Evolutionary conservation across 2,329 filamentous ascomycete genomes (phyloP).

Genomic region (Basipetospora chlamydospora): DNA sequence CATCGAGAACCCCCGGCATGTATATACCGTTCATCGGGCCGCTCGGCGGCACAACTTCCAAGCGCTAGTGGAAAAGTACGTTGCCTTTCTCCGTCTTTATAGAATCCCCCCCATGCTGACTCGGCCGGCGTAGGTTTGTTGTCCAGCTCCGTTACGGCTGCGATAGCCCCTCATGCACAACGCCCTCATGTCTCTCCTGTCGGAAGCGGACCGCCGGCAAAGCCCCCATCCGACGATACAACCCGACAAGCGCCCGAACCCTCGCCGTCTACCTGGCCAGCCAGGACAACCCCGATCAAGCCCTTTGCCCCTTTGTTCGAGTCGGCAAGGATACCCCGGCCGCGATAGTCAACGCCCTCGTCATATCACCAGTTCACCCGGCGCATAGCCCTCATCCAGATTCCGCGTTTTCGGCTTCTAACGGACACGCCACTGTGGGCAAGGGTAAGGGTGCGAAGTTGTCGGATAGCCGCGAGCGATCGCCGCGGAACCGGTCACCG

Average conservation of each 20-base stretch:
- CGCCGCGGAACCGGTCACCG: too few relatives aligned
- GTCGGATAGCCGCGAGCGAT: too few relatives aligned
- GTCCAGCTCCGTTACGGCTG: constrained; percentile 74
- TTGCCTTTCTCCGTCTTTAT: neutral
- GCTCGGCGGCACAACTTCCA: constrained; percentile 51
- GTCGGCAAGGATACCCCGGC: constrained; percentile 18
- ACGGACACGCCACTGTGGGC: too few relatives aligned
- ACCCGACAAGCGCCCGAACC: constrained; percentile 65
- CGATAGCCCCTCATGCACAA: constrained; percentile 51
- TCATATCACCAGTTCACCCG: constrained; percentile 2
- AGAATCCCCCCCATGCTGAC: neutral
- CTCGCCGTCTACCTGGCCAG: constrained; percentile 69
- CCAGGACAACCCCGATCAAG: constrained; percentile 59
- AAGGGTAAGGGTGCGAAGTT: too few relatives aligned
- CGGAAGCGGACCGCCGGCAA: constrained; percentile 52
- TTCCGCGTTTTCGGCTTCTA: neutral
- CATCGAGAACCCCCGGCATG: constrained; percentile 44
- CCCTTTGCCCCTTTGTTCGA: constrained; percentile 45
- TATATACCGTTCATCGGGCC: constrained; percentile 47
- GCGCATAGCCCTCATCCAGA: too few relatives aligned
- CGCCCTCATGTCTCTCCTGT: constrained; percentile 67
- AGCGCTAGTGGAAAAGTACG: constrained; percentile 51
- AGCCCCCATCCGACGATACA: constrained; percentile 63
- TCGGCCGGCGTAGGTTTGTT: constrained; percentile 44
- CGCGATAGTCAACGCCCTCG: constrained; percentile 1